phyloP scores from a whole-genome alignment of 371 early-diverging fungal species.

The Rhizomucor miehei region DNA sequence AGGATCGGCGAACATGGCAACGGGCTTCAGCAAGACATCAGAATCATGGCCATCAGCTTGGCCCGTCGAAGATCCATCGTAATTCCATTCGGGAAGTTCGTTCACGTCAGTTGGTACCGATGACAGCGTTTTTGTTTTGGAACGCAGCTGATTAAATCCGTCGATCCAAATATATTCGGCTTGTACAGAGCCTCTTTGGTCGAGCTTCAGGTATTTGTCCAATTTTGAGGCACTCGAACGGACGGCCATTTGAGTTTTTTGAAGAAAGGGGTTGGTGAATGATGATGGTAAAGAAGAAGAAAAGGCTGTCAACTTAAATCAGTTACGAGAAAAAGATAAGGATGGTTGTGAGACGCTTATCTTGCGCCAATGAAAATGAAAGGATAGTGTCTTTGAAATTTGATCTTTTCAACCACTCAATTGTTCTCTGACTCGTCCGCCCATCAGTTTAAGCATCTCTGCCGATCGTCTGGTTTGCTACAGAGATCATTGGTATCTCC shows the following conservation, averaged over 20 bases:
- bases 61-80: constrained; percentile 49
- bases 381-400: too few species aligned
- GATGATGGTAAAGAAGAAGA: constrained; percentile 1
- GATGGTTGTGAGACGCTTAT: neutral
- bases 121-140: constrained; percentile 41
- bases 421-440: too few species aligned
- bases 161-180: constrained; percentile 56
- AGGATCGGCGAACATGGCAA: constrained; percentile 51
- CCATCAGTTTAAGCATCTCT: too few species aligned
- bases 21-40: constrained; percentile 42
- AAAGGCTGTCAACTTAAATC: too few species aligned
- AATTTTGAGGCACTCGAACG: constrained; percentile 5
- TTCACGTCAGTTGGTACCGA: constrained; percentile 22
- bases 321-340: constrained; percentile 1
- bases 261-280: too few species aligned
- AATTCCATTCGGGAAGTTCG: constrained; percentile 52
- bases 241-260: constrained; percentile 9
- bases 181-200: constrained; percentile 37
- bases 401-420: too few species aligned
- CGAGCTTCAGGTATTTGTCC: constrained; percentile 33
- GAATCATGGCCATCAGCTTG: constrained; percentile 45
- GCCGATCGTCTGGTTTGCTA: too few species aligned
- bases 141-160: constrained; percentile 31
- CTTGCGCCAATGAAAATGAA: too few species aligned
- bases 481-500: too few species aligned